These are phyloP conservation scores for Platanthera guangdongensis DNA, from an alignment of 106 monocot species.

Conservation along the genomic window DNA sequence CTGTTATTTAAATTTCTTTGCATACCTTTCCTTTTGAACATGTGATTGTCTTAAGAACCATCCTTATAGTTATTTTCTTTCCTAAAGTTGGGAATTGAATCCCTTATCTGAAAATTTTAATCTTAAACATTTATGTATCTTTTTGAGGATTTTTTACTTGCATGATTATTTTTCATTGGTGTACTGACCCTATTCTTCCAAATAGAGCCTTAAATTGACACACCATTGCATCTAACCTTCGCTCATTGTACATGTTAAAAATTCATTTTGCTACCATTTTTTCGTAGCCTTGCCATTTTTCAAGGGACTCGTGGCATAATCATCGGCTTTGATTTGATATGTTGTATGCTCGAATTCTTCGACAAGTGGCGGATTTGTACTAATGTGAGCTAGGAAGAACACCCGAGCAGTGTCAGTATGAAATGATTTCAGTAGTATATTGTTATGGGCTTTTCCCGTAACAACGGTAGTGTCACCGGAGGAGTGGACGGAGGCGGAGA, in stretches of 20 bases:
- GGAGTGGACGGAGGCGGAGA: too few species aligned
- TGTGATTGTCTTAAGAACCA: too few species aligned
- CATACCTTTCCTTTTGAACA: not conserved
- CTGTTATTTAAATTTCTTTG: not conserved
- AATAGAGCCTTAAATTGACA: too few species aligned
- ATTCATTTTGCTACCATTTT: not conserved
- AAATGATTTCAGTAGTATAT: not conserved
- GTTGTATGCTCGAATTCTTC: not conserved
- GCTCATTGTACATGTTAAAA: too few species aligned
- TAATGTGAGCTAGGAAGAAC: not conserved
- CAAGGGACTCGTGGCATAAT: not conserved
- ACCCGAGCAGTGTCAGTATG: not conserved
- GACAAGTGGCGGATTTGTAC: not conserved
- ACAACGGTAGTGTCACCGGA: too few species aligned
- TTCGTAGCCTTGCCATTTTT: not conserved
- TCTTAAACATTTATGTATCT: not conserved
- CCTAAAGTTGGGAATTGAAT: not conserved
- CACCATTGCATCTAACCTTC: too few species aligned
- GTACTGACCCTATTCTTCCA: too few species aligned
- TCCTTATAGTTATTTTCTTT: too few species aligned
- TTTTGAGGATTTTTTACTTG: not conserved
- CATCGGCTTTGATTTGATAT: not conserved
- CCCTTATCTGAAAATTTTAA: not conserved
- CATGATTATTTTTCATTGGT: too few species aligned
- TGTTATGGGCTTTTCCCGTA: too few species aligned